Conservation (phyloP, 2,329 filamentous ascomycete genomes). For the Colletotrichum zoysiae region DNA sequence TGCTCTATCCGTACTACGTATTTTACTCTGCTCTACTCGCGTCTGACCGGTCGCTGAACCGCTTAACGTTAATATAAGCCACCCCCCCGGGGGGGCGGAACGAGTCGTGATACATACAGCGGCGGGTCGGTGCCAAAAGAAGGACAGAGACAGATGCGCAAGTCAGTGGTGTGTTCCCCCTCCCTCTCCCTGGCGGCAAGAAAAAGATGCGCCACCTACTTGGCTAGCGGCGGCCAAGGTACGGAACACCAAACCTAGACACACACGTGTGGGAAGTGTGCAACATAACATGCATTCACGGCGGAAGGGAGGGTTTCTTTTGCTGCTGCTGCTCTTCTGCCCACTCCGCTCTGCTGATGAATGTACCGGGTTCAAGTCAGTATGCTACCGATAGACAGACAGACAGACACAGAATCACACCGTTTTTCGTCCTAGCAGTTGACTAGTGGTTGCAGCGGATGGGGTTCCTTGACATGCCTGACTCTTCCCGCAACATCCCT, state of each 20-base stretch:
- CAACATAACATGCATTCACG: constrained; percentile 6
- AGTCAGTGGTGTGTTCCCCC: not conserved
- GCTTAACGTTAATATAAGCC: not conserved
- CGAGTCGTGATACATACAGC: not conserved
- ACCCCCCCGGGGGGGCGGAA: not conserved
- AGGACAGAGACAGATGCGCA: constrained; percentile 1
- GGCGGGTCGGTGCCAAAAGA: constrained; percentile 23
- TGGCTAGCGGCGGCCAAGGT: not conserved
- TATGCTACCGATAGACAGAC: too few species aligned
- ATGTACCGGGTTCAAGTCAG: not conserved
- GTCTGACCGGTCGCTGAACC: not conserved
- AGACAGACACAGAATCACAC: not conserved
- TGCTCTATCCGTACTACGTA: too few species aligned
- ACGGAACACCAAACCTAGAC: constrained; percentile 23
- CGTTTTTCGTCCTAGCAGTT: not conserved
- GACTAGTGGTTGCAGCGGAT: not conserved
- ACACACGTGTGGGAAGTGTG: constrained; percentile 17
- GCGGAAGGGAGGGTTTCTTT: constrained; percentile 3
- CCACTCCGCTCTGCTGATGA: not conserved
- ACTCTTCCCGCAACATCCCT: not conserved
- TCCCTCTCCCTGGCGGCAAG: not conserved
- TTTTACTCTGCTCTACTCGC: not conserved
- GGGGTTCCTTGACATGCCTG: not conserved
- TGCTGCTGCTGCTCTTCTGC: not conserved
- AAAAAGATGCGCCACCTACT: not conserved